phyloP scores from a whole-genome alignment of 768 basidiomycete genomes.

The Calvatia gigantea region DNA sequence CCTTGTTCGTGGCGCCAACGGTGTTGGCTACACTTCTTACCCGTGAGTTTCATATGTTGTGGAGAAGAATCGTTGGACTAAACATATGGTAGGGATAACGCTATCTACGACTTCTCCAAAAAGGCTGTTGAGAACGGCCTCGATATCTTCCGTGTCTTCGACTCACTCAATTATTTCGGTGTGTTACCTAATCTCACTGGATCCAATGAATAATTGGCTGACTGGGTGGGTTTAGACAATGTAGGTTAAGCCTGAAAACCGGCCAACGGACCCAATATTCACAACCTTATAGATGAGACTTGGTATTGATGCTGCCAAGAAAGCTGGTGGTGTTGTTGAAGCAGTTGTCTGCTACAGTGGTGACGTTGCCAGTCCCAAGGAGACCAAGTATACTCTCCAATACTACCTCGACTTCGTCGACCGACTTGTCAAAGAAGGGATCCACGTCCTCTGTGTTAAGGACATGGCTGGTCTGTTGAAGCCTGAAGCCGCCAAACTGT shows the following conservation, averaged over 20 bases:
- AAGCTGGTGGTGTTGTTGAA: conserved; percentile 97
- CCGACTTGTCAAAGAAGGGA: conserved; percentile 89
- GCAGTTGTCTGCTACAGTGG: conserved; percentile 98
- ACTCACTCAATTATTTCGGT: conserved; percentile 99
- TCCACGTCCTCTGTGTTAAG: conserved; percentile 96
- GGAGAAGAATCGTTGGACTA: neutral
- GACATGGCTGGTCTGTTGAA: conserved; percentile 98
- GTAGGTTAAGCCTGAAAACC: conserved; percentile 36
- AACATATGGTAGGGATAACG: conserved; percentile 71
- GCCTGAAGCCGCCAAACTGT: conserved; percentile 91
- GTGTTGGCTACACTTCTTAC: conserved; percentile 98
- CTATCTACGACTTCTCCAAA: conserved; percentile 99
- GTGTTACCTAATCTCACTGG: conserved; percentile 23
- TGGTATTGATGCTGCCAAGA: conserved; percentile 99
- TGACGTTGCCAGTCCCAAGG: conserved; percentile 91
- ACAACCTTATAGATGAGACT: conserved; percentile 71
- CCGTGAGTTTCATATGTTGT: conserved; percentile 53
- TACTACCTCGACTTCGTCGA: conserved; percentile 97
- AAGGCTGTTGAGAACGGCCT: conserved; percentile 99
- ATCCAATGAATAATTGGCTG: neutral
- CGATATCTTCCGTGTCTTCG: conserved; percentile 99
- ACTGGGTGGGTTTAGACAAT: conserved; percentile 49
- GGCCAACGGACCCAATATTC: neutral
- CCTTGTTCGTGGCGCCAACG: conserved; percentile 97
- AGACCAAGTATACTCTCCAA: conserved; percentile 94